phyloP scores from a whole-genome alignment of 192 early-diverging fungal species.

The Borealophlyctis nickersoniae region DNA sequence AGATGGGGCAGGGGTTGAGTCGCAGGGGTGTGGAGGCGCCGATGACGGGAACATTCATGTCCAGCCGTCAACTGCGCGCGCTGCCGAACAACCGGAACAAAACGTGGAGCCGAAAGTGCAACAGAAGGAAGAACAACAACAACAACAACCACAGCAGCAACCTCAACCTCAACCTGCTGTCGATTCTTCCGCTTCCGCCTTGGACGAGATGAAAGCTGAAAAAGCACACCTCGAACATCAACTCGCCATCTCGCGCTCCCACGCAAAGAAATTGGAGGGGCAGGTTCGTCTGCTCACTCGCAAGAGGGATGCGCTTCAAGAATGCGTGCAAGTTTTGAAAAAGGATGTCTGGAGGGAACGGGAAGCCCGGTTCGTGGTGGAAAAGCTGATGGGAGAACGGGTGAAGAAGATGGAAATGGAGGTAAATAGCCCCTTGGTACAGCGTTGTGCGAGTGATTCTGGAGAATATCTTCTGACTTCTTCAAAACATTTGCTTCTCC shows the following conservation, averaged over 20 bases:
- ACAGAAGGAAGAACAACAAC: no score
- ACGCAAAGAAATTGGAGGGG: background rate
- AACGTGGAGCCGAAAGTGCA: no score
- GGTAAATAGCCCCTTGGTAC: no score
- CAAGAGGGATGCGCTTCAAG: background rate
- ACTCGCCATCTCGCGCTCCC: background rate
- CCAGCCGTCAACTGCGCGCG: no score
- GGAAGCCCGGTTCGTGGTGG: background rate
- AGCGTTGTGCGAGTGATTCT: no score
- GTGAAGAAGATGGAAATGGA: constrained; percentile 1
- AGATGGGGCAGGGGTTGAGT: no score
- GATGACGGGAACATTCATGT: no score
- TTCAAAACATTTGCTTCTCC: no score
- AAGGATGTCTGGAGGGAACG: background rate
- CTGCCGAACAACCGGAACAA: no score
- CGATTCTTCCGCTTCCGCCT: background rate
- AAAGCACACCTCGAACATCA: background rate
- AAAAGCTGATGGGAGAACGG: background rate
- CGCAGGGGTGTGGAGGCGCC: no score
- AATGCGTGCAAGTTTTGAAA: background rate
- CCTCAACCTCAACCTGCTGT: background rate
- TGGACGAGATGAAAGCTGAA: background rate
- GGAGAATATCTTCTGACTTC: no score
- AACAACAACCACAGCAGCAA: background rate
- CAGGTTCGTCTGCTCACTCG: background rate